Conservation (phyloP, 768 basidiomycete species). For the Tulasnella sp. region DNA sequence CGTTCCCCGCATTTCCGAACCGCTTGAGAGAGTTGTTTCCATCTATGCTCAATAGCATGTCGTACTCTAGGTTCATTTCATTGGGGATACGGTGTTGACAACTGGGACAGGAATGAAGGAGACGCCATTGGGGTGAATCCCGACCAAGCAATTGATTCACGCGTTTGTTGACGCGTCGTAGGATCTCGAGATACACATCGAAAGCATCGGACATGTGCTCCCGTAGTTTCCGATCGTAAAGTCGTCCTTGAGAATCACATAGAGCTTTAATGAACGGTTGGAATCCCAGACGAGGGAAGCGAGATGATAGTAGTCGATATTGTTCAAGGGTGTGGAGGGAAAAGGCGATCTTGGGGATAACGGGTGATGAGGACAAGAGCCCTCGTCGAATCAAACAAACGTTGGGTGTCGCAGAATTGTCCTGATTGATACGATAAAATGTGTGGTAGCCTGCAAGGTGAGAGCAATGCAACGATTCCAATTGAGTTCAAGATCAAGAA, state of each 20-base stretch:
- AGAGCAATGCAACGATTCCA: no score
- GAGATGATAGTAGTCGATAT: neutral
- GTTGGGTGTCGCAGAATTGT: no score
- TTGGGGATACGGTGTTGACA: neutral
- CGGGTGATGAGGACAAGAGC: no score
- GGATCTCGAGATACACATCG: neutral
- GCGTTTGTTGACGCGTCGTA: neutral
- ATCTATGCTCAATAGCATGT: neutral
- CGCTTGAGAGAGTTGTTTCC: neutral
- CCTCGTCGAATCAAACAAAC: no score
- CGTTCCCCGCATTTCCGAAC: neutral
- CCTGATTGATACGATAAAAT: no score
- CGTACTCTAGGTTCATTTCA: neutral
- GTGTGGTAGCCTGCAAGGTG: no score
- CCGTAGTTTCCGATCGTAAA: neutral
- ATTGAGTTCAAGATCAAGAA: no score
- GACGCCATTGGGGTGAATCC: slow-evolving; percentile 1
- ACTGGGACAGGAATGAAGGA: neutral
- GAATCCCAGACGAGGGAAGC: neutral
- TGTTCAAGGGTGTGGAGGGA: neutral
- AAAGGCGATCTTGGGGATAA: neutral
- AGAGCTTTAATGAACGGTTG: neutral
- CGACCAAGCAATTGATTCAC: neutral
- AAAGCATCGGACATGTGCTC: neutral
- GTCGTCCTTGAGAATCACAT: neutral